Conservation (phyloP, 176 grass and related monocot genomes). For the Lolium perenne region DNA sequence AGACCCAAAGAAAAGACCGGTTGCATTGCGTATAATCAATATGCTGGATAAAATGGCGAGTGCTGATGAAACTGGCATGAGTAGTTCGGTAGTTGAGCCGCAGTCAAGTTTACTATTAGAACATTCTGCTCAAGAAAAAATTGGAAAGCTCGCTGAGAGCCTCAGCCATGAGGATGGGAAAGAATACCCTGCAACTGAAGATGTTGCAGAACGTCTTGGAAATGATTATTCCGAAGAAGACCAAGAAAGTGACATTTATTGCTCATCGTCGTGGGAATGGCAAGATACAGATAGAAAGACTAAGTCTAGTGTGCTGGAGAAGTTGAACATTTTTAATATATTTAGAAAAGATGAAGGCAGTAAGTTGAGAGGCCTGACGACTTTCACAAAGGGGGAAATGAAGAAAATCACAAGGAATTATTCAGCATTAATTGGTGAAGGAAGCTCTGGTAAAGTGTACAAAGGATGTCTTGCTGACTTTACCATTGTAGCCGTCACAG, state of each 20-base stretch:
- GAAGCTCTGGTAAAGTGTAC: too few species aligned
- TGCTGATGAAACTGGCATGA: background rate
- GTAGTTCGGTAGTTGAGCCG: background rate
- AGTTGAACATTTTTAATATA: background rate
- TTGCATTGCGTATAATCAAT: background rate
- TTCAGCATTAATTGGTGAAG: too few species aligned
- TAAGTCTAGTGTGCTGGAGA: background rate
- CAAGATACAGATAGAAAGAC: background rate
- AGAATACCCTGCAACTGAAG: background rate
- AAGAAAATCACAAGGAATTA: too few species aligned
- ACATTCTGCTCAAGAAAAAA: background rate
- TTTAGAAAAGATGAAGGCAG: background rate
- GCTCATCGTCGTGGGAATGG: background rate
- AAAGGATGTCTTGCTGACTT: too few species aligned
- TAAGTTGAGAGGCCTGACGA: too few species aligned
- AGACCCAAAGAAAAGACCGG: too few species aligned
- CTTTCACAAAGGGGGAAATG: too few species aligned
- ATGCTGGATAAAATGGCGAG: background rate
- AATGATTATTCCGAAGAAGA: background rate
- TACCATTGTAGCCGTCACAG: too few species aligned
- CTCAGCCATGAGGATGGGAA: background rate
- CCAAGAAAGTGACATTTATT: background rate
- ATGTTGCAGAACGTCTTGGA: background rate
- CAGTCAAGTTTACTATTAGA: background rate
- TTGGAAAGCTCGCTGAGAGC: background rate